A percentile compares a stretch with the other conserved stretches of the same genome.
These are phyloP conservation scores for Aspergillus homomorphus DNA, from an alignment of 495 filamentous ascomycete species.

Conservation along the genomic window DNA sequence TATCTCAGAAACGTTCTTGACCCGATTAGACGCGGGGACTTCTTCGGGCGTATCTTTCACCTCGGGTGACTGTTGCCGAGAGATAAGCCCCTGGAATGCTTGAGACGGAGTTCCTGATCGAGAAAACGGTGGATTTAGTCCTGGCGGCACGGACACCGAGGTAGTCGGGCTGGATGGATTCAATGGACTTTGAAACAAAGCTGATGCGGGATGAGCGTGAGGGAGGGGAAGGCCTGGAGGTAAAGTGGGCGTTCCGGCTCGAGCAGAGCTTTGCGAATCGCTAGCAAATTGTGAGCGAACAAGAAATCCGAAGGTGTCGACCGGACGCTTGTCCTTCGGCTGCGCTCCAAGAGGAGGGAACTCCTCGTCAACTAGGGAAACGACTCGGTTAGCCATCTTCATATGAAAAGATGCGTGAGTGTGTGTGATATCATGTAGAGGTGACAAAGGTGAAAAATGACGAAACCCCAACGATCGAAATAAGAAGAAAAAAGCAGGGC, in stretches of 20 bases:
- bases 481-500: slow-evolving; percentile 10
- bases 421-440: slow-evolving; percentile 13
- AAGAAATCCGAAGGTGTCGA: slow-evolving; percentile 46
- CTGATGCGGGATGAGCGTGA: slow-evolving; percentile 49
- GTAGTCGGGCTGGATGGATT: slow-evolving; percentile 34
- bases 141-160: slow-evolving; percentile 31
- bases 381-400: slow-evolving; percentile 22
- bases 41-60: slow-evolving; percentile 18
- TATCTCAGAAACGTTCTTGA: slow-evolving; percentile 38
- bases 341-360: slow-evolving; percentile 49
- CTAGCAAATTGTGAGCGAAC: slow-evolving; percentile 39
- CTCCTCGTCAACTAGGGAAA: slow-evolving; percentile 44
- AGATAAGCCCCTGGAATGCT: slow-evolving; percentile 19
- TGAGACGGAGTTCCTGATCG: slow-evolving; percentile 32
- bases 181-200: slow-evolving; percentile 35
- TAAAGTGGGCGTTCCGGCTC: slow-evolving; percentile 55
- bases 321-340: slow-evolving; percentile 34
- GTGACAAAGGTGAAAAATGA: slow-evolving; percentile 7
- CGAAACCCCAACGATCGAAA: slow-evolving; percentile 12
- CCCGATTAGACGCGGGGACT: slow-evolving; percentile 20
- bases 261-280: slow-evolving; percentile 32
- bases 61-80: slow-evolving; percentile 23
- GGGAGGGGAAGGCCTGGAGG: slow-evolving; percentile 65
- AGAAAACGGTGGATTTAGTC: slow-evolving; percentile 25
- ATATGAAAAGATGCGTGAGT: slow-evolving; percentile 20